Evolutionary conservation across 441 rosid species (phyloP).

Genomic region (Eutrema salsugineum): DNA sequence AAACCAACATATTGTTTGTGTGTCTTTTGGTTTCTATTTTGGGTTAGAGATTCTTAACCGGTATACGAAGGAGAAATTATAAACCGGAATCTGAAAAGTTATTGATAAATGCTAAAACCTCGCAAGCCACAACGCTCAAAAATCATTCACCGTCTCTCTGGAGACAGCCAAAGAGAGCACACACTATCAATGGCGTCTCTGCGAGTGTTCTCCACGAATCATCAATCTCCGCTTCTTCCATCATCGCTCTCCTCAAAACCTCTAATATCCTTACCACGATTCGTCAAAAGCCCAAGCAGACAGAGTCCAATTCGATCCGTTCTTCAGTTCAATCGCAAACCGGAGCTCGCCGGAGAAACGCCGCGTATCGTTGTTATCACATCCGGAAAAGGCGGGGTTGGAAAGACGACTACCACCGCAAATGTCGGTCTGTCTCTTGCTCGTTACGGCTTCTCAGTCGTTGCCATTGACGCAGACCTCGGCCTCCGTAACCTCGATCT

Average conservation of each 20-base stretch:
- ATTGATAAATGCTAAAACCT: conserved; percentile 17
- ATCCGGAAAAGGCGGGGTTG: conserved; percentile 96
- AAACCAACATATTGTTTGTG: not conserved
- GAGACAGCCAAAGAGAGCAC: conserved; percentile 17
- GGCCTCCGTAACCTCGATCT: conserved; percentile 96
- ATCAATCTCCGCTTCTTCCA: conserved; percentile 31
- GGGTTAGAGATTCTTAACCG: not conserved
- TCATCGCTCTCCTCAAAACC: conserved; percentile 27
- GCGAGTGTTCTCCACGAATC: conserved; percentile 34
- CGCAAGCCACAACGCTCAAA: conserved; percentile 8
- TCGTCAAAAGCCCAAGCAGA: conserved; percentile 22
- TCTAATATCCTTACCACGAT: not conserved
- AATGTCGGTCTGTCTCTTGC: conserved; percentile 92
- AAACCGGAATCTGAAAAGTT: conserved; percentile 22
- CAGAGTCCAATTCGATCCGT: conserved; percentile 40
- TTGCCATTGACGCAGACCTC: conserved; percentile 87
- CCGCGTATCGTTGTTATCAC: conserved; percentile 95
- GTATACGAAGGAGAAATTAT: not conserved
- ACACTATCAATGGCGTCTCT: conserved; percentile 39
- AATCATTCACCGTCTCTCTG: conserved; percentile 18
- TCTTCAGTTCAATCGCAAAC: conserved; percentile 88
- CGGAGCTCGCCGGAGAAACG: conserved; percentile 85
- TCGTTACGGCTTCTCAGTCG: conserved; percentile 85
- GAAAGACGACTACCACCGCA: conserved; percentile 92
- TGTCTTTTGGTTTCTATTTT: not conserved